Percentiles rank a stretch among this genome's conserved stretches.
phyloP scores from a whole-genome alignment of 257 asterid genomes.

The Parsonsia alboflavescens region DNA sequence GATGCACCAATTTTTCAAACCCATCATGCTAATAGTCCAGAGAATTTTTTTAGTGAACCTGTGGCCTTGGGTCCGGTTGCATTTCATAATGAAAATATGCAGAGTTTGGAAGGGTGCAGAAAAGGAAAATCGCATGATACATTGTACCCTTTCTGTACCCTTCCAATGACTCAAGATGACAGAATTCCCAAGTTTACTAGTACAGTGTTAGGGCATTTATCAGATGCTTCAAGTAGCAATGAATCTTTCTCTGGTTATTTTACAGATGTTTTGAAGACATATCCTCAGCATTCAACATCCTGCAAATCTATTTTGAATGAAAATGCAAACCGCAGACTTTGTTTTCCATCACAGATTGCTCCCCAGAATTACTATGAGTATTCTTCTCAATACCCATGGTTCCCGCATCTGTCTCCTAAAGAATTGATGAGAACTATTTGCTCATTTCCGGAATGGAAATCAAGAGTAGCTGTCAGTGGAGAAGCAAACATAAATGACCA shows the following conservation, averaged over 20 bases:
- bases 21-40: slow-evolving; percentile 19
- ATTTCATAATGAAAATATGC: slow-evolving; percentile 17
- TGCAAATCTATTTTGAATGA: slow-evolving; percentile 13
- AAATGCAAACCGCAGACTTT: slow-evolving; percentile 18
- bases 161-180: slow-evolving; percentile 26
- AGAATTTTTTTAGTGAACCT: slow-evolving; percentile 17
- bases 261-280: slow-evolving; percentile 33
- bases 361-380: slow-evolving; percentile 22
- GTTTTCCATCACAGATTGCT: slow-evolving; percentile 22
- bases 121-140: slow-evolving; percentile 21
- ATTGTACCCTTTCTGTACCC: slow-evolving; percentile 19
- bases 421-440: slow-evolving; percentile 31
- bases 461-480: slow-evolving; percentile 20
- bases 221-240: slow-evolving; percentile 18
- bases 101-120: slow-evolving; percentile 19
- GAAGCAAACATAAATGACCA: slow-evolving; percentile 26
- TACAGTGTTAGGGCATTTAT: slow-evolving; percentile 20
- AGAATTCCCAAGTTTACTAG: slow-evolving; percentile 15
- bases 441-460: slow-evolving; percentile 30
- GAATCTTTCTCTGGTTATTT: slow-evolving; percentile 30
- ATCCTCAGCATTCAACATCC: slow-evolving; percentile 29
- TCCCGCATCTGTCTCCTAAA: slow-evolving; percentile 36
- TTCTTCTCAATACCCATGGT: slow-evolving; percentile 30
- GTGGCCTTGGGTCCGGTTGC: slow-evolving; percentile 23
- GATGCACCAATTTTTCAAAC: slow-evolving; percentile 13